These are phyloP conservation scores for Diutina catenulata DNA, from an alignment of 1,139 yeast species.

Conservation along the genomic window DNA sequence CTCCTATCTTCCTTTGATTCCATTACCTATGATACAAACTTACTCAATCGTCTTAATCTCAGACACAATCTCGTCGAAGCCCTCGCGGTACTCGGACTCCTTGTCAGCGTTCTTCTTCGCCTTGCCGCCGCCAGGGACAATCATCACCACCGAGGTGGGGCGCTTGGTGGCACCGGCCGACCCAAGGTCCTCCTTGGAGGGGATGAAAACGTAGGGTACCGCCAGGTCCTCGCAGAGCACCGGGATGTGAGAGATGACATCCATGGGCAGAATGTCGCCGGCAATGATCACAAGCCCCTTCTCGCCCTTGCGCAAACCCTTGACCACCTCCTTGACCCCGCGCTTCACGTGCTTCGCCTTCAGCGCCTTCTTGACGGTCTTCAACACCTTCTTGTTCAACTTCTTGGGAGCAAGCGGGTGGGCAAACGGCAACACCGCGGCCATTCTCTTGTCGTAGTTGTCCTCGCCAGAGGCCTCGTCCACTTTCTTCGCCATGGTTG, in stretches of 20 bases:
- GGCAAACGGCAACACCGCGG: conserved; percentile 88
- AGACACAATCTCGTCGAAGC: conserved; percentile 87
- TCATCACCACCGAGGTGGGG: conserved; percentile 96
- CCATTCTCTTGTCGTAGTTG: conserved; percentile 83
- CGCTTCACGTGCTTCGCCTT: conserved; percentile 97
- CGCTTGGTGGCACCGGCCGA: conserved; percentile 98
- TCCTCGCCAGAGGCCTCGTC: conserved; percentile 42
- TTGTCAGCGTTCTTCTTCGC: conserved; percentile 69
- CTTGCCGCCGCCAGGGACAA: conserved; percentile 94
- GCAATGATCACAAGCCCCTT: conserved; percentile 95
- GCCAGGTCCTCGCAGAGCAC: conserved; percentile 90
- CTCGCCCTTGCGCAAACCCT: conserved; percentile 95
- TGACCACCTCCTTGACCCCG: conserved; percentile 98
- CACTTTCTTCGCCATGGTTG: conserved; percentile 41
- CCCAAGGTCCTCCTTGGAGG: conserved; percentile 96
- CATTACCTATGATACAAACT: background rate
- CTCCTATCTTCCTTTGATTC: background rate
- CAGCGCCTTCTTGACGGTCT: conserved; percentile 93
- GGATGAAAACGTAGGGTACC: conserved; percentile 87
- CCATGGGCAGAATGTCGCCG: conserved; percentile 96
- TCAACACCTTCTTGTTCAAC: conserved; percentile 86
- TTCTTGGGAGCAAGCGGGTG: conserved; percentile 94
- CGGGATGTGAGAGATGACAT: conserved; percentile 94
- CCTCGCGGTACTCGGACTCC: conserved; percentile 82
- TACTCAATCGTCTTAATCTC: conserved; percentile 37